Conservation (phyloP, 768 basidiomycete genomes). For the Mrakia blollopis region DNA sequence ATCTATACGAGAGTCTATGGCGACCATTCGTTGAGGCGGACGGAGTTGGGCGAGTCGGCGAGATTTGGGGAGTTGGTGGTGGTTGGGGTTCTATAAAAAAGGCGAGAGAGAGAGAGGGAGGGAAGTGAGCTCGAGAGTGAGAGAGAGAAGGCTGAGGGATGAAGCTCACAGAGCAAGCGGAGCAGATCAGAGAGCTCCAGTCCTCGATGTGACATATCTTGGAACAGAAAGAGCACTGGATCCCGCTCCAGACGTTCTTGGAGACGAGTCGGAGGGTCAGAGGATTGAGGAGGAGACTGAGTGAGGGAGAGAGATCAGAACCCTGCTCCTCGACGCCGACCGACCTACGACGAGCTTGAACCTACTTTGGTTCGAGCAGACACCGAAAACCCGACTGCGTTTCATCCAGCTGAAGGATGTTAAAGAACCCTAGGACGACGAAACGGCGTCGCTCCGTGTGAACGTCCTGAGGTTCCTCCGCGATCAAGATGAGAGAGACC, state of each 20-base stretch:
- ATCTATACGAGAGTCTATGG: neutral
- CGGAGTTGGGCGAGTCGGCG: neutral
- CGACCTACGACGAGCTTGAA: neutral
- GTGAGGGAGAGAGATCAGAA: neutral
- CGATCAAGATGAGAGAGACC: neutral
- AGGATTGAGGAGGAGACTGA: neutral
- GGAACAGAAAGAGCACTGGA: neutral
- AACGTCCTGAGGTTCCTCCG: neutral
- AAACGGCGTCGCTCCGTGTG: neutral
- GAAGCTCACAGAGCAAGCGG: neutral
- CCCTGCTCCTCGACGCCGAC: too few relatives aligned
- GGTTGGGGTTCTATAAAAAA: neutral
- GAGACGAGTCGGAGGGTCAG: neutral
- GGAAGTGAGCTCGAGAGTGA: too few relatives aligned
- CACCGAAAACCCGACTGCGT: neutral
- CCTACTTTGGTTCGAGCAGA: neutral
- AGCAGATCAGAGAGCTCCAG: neutral
- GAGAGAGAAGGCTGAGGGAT: neutral
- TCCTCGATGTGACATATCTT: neutral
- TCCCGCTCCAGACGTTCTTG: neutral
- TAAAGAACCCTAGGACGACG: neutral
- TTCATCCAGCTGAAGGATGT: neutral
- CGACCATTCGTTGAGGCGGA: neutral
- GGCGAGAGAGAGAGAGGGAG: neutral
- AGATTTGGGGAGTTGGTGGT: neutral